Evolutionary conservation across 345 rosid genomes (phyloP).

Genomic region (Litchi chinensis): DNA sequence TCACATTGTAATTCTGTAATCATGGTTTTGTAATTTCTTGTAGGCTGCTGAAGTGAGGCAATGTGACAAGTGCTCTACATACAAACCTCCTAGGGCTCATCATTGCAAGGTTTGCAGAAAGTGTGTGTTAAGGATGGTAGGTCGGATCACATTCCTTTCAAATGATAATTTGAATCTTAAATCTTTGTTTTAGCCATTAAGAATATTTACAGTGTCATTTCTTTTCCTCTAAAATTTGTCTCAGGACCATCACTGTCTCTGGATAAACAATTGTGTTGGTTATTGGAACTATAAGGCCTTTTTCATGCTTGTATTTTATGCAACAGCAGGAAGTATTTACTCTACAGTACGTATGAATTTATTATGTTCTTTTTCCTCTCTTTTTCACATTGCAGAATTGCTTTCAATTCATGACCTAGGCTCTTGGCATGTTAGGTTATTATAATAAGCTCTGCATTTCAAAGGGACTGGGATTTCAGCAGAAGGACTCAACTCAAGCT

Average conservation of each 20-base stretch:
- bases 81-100: slow-evolving; percentile 86
- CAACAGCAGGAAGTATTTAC: slow-evolving; percentile 64
- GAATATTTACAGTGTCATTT: slow-evolving; percentile 15
- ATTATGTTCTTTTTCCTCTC: neutral
- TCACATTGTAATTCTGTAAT: neutral
- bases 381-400: neutral
- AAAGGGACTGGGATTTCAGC: slow-evolving; percentile 41
- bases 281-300: slow-evolving; percentile 87
- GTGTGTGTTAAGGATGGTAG: slow-evolving; percentile 90
- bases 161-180: neutral
- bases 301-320: slow-evolving; percentile 62
- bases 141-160: slow-evolving; percentile 25
- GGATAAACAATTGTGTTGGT: slow-evolving; percentile 96
- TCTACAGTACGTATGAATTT: slow-evolving; percentile 52
- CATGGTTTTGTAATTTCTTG: slow-evolving; percentile 9
- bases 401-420: slow-evolving; percentile 15
- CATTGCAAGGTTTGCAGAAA: slow-evolving; percentile 92
- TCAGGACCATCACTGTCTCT: slow-evolving; percentile 93
- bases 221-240: slow-evolving; percentile 23
- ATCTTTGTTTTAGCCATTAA: neutral
- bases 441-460: slow-evolving; percentile 43
- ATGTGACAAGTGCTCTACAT: slow-evolving; percentile 76
- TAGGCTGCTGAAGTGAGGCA: slow-evolving; percentile 60
- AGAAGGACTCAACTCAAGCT: slow-evolving; percentile 44
- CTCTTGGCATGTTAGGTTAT: slow-evolving; percentile 42